A percentile compares a stretch with the other conserved stretches of the same genome.
phyloP scores from a whole-genome alignment of 2,329 filamentous ascomycete species.

The Botryotinia convoluta region DNA sequence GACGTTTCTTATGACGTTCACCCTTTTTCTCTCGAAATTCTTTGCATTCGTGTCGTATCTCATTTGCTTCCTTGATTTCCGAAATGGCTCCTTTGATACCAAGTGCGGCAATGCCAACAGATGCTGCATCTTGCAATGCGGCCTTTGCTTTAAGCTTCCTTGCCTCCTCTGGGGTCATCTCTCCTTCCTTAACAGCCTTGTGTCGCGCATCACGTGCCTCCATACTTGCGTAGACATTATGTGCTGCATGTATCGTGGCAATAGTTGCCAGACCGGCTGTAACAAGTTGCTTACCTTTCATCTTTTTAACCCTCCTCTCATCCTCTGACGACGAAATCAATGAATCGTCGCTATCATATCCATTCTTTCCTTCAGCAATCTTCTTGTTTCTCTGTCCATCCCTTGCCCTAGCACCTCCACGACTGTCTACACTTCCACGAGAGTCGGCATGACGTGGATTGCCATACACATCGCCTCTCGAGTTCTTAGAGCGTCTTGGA shows the following conservation, averaged over 20 bases:
- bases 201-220: slow-evolving; percentile 61
- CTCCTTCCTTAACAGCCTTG: slow-evolving; percentile 58
- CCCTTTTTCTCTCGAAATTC: slow-evolving; percentile 52
- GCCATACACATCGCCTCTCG: slow-evolving; percentile 31
- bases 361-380: slow-evolving; percentile 34
- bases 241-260: slow-evolving; percentile 67
- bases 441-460: slow-evolving; percentile 36
- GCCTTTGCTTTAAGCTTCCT: slow-evolving; percentile 61
- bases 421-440: slow-evolving; percentile 30
- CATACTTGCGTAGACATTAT: slow-evolving; percentile 61
- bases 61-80: slow-evolving; percentile 66
- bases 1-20: slow-evolving; percentile 44
- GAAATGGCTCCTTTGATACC: slow-evolving; percentile 63
- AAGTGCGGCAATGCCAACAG: slow-evolving; percentile 63
- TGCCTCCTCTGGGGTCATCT: slow-evolving; percentile 61
- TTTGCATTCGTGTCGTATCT: slow-evolving; percentile 55
- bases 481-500: slow-evolving; percentile 3
- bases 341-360: slow-evolving; percentile 46
- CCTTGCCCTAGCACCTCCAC: slow-evolving; percentile 26
- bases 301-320: slow-evolving; percentile 60
- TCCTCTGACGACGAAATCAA: slow-evolving; percentile 60
- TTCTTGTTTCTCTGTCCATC: slow-evolving; percentile 34
- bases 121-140: slow-evolving; percentile 62
- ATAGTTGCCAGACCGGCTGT: slow-evolving; percentile 65
- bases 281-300: slow-evolving; percentile 63